A percentile compares a stretch with the other conserved stretches of the same genome.
These are phyloP conservation scores for Solanum sitiens DNA, from an alignment of 257 asterid species.

Conservation along the genomic window DNA sequence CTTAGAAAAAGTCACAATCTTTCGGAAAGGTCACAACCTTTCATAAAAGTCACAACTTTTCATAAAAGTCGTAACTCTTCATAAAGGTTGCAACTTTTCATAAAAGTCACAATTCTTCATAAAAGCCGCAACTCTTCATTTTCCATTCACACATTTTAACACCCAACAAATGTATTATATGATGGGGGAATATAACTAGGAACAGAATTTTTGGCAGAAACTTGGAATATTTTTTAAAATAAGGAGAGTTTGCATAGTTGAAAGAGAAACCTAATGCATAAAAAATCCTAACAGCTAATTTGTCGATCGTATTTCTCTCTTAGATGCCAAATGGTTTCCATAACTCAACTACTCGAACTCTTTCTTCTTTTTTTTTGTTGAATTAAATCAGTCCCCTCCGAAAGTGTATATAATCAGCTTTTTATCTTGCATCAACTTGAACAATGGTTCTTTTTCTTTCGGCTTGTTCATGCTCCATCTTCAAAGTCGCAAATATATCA, in stretches of 20 bases:
- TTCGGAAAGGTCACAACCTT: no score
- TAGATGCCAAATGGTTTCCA: not conserved
- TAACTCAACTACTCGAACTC: not conserved
- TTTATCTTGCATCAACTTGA: not conserved
- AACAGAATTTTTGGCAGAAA: not conserved
- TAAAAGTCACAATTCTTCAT: no score
- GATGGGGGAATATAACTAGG: not conserved
- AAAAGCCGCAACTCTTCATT: no score
- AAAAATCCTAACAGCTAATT: not conserved
- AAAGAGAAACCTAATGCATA: not conserved
- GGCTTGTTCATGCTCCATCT: not conserved
- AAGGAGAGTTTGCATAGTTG: not conserved
- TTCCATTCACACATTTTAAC: no score
- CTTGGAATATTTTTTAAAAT: no score
- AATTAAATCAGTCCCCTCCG: not conserved
- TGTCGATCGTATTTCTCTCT: not conserved
- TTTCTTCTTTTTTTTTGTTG: no score
- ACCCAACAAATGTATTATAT: no score
- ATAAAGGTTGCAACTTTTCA: no score
- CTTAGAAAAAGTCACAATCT: no score
- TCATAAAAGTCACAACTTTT: no score
- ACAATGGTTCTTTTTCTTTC: not conserved
- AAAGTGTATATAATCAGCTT: not conserved
- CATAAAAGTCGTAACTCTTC: no score
- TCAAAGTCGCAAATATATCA: not conserved